Evolutionary conservation across 768 basidiomycete genomes (phyloP).

Genomic region (Agrocybe pediades): DNA sequence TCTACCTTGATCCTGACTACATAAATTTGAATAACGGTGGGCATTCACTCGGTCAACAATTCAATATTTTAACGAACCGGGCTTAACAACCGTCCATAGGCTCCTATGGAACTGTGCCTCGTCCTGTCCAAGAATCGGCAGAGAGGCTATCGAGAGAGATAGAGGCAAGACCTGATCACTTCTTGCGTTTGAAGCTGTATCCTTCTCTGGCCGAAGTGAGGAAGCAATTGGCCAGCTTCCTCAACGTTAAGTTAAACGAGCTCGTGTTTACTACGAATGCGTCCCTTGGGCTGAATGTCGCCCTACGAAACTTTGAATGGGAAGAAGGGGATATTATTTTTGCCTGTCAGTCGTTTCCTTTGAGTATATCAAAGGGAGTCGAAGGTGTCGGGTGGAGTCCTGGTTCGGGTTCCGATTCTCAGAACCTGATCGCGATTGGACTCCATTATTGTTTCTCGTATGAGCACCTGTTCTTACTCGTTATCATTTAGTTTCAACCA

Average conservation of each 20-base stretch:
- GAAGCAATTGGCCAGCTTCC: slow-evolving; percentile 47
- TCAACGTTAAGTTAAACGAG: slow-evolving; percentile 49
- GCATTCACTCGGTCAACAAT: neutral
- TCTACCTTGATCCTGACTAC: too few relatives aligned
- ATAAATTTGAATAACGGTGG: neutral
- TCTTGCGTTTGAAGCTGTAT: slow-evolving; percentile 38
- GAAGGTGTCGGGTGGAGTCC: too few relatives aligned
- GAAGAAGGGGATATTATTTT: slow-evolving; percentile 62
- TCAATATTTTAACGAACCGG: neutral
- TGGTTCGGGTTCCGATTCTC: too few relatives aligned
- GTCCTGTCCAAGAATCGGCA: slow-evolving; percentile 46
- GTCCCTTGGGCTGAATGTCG: slow-evolving; percentile 61
- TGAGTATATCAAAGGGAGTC: too few relatives aligned
- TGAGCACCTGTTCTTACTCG: neutral
- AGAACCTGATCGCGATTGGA: too few relatives aligned
- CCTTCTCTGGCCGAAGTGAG: slow-evolving; percentile 37
- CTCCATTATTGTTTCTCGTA: neutral
- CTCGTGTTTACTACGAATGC: slow-evolving; percentile 60
- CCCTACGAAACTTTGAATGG: slow-evolving; percentile 68
- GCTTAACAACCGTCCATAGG: slow-evolving; percentile 33
- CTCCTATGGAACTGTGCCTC: slow-evolving; percentile 55
- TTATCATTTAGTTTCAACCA: slow-evolving; percentile 35
- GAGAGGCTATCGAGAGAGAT: slow-evolving; percentile 37
- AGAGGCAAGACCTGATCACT: slow-evolving; percentile 57
- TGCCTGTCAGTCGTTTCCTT: slow-evolving; percentile 51